Evolutionary conservation across 345 rosid genomes (phyloP), one percentile per base, ranked within the genome.

Genomic region (Lepidium africanum): DNA sequence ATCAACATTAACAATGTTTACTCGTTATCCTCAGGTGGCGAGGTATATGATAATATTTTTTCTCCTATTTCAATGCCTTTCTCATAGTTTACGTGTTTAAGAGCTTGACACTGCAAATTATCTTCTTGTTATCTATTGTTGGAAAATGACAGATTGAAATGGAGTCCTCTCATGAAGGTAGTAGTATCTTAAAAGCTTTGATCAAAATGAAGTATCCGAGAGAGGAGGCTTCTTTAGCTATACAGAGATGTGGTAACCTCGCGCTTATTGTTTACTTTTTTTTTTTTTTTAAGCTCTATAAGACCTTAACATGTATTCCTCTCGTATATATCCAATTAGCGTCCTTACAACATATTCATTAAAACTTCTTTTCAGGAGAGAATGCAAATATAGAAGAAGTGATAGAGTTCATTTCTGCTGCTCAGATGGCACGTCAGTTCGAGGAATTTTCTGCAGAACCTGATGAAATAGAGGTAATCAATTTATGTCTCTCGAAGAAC

Each of bases 361-460:
- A 53, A 33, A 51, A 40, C 5, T 7, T 33, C 7, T 30, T n/a
- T 13, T 33, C 46, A 61, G 75, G 68, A 41, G 46, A 70, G 42
- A 36, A 30, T 51, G 68, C 78, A 36, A 53, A 40, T 50, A 7
- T 73, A 19, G 59, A 11, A 13, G 78, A 67, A 25, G 40, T 77
- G 1, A 16, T 67, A 15, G 78, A 77, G 36, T 78, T 68, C 59
- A 78, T 78, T 21, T 64, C 14, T 63, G 75, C 65, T 42, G 75
- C 72, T 58, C 75, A 69, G 42, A 25, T 69, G 72, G 72, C 60
- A 30, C 53, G 65, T 2, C 58, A 74, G 17, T 32, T 25, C 4
- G 73, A 67, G 27, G 73, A 37, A 9, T 11, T 49, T 33, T 17
- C 19, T 33, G 35, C 27, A 43, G 63, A 35, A 49, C 41, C 33